Percentiles rank a stretch among this genome's conserved stretches.
Conservation (phyloP, 179 eudicot genomes). For the Carnegiea gigantea region DNA sequence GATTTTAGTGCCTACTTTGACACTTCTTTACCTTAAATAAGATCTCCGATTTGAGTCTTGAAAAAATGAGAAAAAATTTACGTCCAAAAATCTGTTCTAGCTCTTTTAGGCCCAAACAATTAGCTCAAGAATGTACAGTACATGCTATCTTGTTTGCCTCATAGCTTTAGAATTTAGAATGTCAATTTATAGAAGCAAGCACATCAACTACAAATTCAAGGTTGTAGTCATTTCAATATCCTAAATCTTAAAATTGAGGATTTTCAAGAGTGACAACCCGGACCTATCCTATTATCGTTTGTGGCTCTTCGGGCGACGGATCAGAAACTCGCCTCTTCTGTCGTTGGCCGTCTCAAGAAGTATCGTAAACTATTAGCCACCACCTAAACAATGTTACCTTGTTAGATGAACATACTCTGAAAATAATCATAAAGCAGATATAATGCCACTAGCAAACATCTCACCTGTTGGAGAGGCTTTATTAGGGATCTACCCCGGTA, state of each 20-base stretch:
- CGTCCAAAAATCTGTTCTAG: no score
- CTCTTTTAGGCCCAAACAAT: no score
- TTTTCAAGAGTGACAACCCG: slow-evolving; percentile 18
- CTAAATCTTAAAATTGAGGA: slow-evolving; percentile 15
- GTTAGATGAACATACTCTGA: slow-evolving; percentile 5
- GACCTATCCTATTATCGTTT: slow-evolving; percentile 8
- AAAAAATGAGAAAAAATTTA: no score
- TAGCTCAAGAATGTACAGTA: background rate
- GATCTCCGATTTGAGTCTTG: no score
- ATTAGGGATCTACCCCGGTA: slow-evolving; percentile 72
- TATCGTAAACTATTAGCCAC: slow-evolving; percentile 83
- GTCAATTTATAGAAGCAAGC: slow-evolving; percentile 28
- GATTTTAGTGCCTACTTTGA: no score
- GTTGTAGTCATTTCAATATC: slow-evolving; percentile 17
- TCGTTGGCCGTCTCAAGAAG: slow-evolving; percentile 80
- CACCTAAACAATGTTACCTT: slow-evolving; percentile 45
- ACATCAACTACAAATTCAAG: slow-evolving; percentile 21
- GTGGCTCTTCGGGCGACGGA: slow-evolving; percentile 1
- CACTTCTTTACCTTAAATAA: no score
- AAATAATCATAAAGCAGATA: slow-evolving; percentile 4
- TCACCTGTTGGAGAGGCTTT: slow-evolving; percentile 88
- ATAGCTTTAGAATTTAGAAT: background rate
- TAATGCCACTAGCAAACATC: background rate
- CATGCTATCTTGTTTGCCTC: background rate
- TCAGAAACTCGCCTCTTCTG: slow-evolving; percentile 93